phyloP scores from a whole-genome alignment of 805 yeast species.

The Monosporozyma aerobia region DNA sequence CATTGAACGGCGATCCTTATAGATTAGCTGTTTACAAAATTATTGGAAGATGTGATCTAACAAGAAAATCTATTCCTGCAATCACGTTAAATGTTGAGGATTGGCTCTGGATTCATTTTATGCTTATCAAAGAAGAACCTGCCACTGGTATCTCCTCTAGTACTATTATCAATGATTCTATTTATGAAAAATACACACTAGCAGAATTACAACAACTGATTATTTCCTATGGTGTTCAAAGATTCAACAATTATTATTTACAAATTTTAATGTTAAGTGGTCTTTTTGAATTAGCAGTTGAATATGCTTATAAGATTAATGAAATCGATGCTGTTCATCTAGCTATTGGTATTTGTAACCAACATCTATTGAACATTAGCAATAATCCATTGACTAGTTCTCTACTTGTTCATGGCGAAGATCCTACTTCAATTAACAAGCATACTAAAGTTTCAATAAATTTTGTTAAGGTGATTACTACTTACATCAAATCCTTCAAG shows the following conservation, averaged over 20 bases:
- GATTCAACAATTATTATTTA: constrained; percentile 64
- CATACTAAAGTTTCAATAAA: constrained; percentile 18
- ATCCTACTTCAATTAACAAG: constrained; percentile 8
- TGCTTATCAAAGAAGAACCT: constrained; percentile 53
- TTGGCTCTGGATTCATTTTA: constrained; percentile 92
- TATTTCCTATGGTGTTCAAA: constrained; percentile 59
- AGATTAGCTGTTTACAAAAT: constrained; percentile 85
- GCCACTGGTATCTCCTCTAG: background rate
- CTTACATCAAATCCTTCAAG: constrained; percentile 75
- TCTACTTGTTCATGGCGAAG: background rate
- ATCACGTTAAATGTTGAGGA: constrained; percentile 79
- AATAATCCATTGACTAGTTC: constrained; percentile 5
- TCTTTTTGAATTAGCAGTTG: constrained; percentile 70
- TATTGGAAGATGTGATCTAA: constrained; percentile 78
- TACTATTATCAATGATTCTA: constrained; percentile 35
- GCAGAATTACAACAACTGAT: constrained; percentile 66
- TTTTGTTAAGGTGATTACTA: constrained; percentile 60
- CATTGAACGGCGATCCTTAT: constrained; percentile 70
- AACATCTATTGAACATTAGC: constrained; percentile 43
- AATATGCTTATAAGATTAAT: constrained; percentile 42
- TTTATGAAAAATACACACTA: constrained; percentile 64
- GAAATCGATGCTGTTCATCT: constrained; percentile 87
- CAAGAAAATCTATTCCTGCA: constrained; percentile 58
- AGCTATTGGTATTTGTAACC: constrained; percentile 69
- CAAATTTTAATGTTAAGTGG: constrained; percentile 70